Conservation (phyloP, 2,329 filamentous ascomycete species). For the Hirsutella thompsonii region DNA sequence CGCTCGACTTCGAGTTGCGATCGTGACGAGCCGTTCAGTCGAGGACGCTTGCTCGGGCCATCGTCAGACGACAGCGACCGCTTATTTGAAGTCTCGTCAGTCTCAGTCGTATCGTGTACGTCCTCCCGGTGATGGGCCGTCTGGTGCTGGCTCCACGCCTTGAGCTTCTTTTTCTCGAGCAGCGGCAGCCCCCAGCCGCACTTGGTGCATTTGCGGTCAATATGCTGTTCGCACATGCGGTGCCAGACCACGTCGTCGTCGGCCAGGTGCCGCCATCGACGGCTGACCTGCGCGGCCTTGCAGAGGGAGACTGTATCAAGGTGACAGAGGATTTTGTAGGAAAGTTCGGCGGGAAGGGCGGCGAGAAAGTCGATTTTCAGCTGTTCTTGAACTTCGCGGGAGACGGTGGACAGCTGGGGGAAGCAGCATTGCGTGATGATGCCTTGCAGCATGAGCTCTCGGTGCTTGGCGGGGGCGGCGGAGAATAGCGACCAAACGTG, state of each 20-base stretch:
- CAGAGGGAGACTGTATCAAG: slow-evolving; percentile 91
- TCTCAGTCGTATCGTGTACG: slow-evolving; percentile 12
- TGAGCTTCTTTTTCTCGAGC: slow-evolving; percentile 75
- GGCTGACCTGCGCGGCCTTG: slow-evolving; percentile 89
- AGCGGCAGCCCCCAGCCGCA: slow-evolving; percentile 92
- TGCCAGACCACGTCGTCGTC: slow-evolving; percentile 97
- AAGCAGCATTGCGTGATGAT: slow-evolving; percentile 97
- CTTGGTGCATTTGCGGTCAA: slow-evolving; percentile 84
- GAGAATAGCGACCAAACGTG: slow-evolving; percentile 98
- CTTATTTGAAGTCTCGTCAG: slow-evolving; percentile 18
- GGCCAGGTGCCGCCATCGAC: slow-evolving; percentile 76
- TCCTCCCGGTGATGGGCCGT: slow-evolving; percentile 7
- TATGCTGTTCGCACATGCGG: slow-evolving; percentile 95
- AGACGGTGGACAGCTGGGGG: slow-evolving; percentile 87
- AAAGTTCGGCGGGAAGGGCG: slow-evolving; percentile 78
- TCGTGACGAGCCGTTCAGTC: slow-evolving; percentile 13
- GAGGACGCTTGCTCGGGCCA: slow-evolving; percentile 20
- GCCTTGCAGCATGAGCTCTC: slow-evolving; percentile 91
- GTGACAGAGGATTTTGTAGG: slow-evolving; percentile 84
- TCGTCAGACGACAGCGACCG: slow-evolving; percentile 17
- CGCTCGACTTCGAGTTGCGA: slow-evolving; percentile 28
- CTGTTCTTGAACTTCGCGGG: slow-evolving; percentile 79
- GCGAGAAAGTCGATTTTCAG: slow-evolving; percentile 96
- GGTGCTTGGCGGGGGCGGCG: slow-evolving; percentile 82
- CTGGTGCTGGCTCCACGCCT: slow-evolving; percentile 77